Evolutionary conservation across 2,329 filamentous ascomycete genomes (phyloP).

Genomic region (Amylocarpus encephaloides): DNA sequence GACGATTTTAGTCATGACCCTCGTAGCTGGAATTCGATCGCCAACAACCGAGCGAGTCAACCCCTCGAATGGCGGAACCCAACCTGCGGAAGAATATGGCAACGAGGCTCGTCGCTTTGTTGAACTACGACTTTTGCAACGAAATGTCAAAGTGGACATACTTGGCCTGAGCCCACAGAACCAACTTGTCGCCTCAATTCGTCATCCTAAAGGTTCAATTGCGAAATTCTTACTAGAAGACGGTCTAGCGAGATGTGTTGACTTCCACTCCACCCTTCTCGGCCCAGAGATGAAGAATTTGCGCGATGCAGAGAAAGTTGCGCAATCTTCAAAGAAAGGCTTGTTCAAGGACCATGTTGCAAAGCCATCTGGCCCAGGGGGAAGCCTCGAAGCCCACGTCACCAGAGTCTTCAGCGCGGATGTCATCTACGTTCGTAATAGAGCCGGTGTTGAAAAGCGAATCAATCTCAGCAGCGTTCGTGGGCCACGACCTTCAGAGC

Average conservation of each 20-base stretch:
- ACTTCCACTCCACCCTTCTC: conserved; percentile 90
- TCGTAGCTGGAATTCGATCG: conserved; percentile 82
- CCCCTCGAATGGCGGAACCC: conserved; percentile 59
- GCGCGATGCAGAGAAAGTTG: conserved; percentile 78
- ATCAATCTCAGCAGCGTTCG: conserved; percentile 89
- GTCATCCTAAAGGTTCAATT: conserved; percentile 89
- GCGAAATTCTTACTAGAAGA: conserved; percentile 84
- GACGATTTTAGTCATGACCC: conserved; percentile 66
- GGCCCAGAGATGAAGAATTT: conserved; percentile 82
- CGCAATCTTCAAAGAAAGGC: conserved; percentile 69
- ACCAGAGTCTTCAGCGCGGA: conserved; percentile 83
- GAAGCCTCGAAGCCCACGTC: conserved; percentile 73
- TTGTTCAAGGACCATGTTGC: conserved; percentile 76
- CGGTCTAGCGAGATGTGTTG: conserved; percentile 85
- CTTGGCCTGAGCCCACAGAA: conserved; percentile 85
- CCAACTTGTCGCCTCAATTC: conserved; percentile 79
- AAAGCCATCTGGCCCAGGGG: conserved; percentile 53
- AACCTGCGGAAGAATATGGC: conserved; percentile 82
- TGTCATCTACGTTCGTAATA: conserved; percentile 79
- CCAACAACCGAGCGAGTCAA: conserved; percentile 84
- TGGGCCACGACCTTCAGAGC: conserved; percentile 83
- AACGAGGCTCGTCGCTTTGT: conserved; percentile 86
- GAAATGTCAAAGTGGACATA: conserved; percentile 74
- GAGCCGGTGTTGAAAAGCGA: conserved; percentile 78
- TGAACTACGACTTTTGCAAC: conserved; percentile 78